A percentile compares a stretch with the other conserved stretches of the same genome.
phyloP scores from a whole-genome alignment of 306 rosid genomes.

The Dalbergia oliveri region DNA sequence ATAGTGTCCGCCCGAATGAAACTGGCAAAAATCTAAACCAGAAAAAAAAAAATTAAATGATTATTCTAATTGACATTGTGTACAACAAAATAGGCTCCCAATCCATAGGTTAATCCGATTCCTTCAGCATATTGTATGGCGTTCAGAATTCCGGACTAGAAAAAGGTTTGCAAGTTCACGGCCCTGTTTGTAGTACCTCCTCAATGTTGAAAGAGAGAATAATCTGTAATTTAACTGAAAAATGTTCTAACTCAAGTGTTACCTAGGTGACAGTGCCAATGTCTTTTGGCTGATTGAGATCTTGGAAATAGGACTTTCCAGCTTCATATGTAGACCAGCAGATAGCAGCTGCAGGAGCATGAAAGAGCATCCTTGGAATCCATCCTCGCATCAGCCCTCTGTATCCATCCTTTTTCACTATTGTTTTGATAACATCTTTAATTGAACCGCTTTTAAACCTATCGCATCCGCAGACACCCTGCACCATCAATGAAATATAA shows the following conservation, averaged over 20 bases:
- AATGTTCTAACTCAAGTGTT: slow-evolving; percentile 29
- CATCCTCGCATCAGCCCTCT: slow-evolving; percentile 94
- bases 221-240: slow-evolving; percentile 45
- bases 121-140: slow-evolving; percentile 43
- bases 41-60: background rate
- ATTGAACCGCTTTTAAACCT: slow-evolving; percentile 89
- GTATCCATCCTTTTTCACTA: slow-evolving; percentile 82
- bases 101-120: slow-evolving; percentile 42
- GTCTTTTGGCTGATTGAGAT: slow-evolving; percentile 54
- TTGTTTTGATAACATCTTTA: slow-evolving; percentile 71
- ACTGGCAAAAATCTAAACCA: slow-evolving; percentile 28
- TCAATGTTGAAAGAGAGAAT: slow-evolving; percentile 27
- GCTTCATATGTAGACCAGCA: slow-evolving; percentile 99
- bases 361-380: slow-evolving; percentile 97
- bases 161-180: slow-evolving; percentile 42
- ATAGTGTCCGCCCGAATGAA: slow-evolving; percentile 19
- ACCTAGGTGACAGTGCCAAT: slow-evolving; percentile 56
- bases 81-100: slow-evolving; percentile 41
- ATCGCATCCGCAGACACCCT: slow-evolving; percentile 98
- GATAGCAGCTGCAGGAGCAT: slow-evolving; percentile 98
- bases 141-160: slow-evolving; percentile 42
- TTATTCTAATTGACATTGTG: slow-evolving; percentile 40
- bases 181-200: slow-evolving; percentile 36
- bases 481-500: slow-evolving; percentile 44
- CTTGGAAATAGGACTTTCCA: slow-evolving; percentile 80